Base-by-base conservation (phyloP, 225 moss, liverwort and hornwort species). In the Polytrichum commune region DNA sequence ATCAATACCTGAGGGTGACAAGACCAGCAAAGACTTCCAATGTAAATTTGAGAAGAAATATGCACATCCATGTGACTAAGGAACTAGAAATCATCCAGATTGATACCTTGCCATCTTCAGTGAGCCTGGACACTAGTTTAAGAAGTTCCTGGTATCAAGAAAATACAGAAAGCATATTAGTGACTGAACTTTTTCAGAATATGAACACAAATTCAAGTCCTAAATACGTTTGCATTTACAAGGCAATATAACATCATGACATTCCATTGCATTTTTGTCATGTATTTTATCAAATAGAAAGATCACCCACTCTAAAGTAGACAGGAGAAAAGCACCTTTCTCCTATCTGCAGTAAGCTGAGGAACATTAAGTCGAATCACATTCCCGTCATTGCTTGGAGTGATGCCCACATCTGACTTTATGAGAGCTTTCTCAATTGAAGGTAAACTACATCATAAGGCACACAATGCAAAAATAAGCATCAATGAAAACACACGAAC, bases 321-420 rank as follows among this genome's bases (percentile, higher is more conserved):
- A 46, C 13, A 7, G 8, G 1, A 46, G 69, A 35, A 46, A 1
- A 9, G 63, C 79, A 95, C 97, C 94, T 98, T 95, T 75, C 93
- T 87, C 72, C 95, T 90, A 66, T 93, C 95, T 62, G 89, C 77
- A 55, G 95, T 93, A 5, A 98, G 91, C 74, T 91, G 93, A 67
- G 98, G 95, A 78, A 98, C 81, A 66, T 90, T 98, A 53, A 95
- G 88, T 66, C 98, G 84, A 61, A 98, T 93, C 54, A 93, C 90
- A 63, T 74, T 95, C 67, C 98, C 91, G 69, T 98, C 98, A 76
- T 87, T 98, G 69, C 72, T 95, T 60, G 98, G 95, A 60, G 93
- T 95, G 13, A 91, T 78, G 61, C 98, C 98, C 65, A 93, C 80
- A 73, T 95, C 98, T 33, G 90, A 98, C 67, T 98, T 98, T 57